A percentile compares a stretch with the other conserved stretches of the same genome.
Conservation (phyloP, 2,329 filamentous ascomycete genomes). For the Xylaria polymorpha region DNA sequence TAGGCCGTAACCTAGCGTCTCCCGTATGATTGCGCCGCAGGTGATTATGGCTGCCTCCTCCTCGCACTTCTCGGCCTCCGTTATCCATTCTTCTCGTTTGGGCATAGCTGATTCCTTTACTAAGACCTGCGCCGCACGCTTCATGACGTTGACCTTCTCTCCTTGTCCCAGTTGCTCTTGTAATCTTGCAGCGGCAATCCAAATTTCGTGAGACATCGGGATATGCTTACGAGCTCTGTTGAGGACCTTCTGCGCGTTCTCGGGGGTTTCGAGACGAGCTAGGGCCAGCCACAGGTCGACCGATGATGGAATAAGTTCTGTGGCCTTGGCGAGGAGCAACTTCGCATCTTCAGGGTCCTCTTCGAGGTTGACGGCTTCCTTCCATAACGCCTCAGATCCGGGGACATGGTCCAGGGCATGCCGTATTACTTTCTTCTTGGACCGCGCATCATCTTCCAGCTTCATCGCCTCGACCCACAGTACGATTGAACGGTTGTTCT, state of each 20-base stretch:
- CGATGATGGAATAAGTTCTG: slow-evolving; percentile 92
- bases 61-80: slow-evolving; percentile 93
- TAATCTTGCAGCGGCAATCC: slow-evolving; percentile 92
- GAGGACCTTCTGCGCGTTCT: slow-evolving; percentile 93
- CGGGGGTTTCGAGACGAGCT: slow-evolving; percentile 86
- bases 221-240: slow-evolving; percentile 95
- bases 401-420: slow-evolving; percentile 93
- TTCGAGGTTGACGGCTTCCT: slow-evolving; percentile 94
- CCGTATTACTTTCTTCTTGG: slow-evolving; percentile 92
- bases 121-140: slow-evolving; percentile 87
- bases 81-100: slow-evolving; percentile 96
- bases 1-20: slow-evolving; percentile 91
- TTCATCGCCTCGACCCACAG: slow-evolving; percentile 97
- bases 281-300: slow-evolving; percentile 96
- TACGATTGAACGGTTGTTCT: slow-evolving; percentile 87
- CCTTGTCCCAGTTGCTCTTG: slow-evolving; percentile 88
- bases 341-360: slow-evolving; percentile 89
- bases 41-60: slow-evolving; percentile 89
- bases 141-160: slow-evolving; percentile 90
- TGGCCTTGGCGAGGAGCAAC: slow-evolving; percentile 91
- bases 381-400: slow-evolving; percentile 97
- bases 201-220: slow-evolving; percentile 93
- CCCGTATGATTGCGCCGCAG: slow-evolving; percentile 87
- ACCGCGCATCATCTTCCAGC: slow-evolving; percentile 81
- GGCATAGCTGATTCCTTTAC: slow-evolving; percentile 95